Base-by-base conservation (phyloP, 2,329 filamentous ascomycete species). In the Cryphonectria parasitica region DNA sequence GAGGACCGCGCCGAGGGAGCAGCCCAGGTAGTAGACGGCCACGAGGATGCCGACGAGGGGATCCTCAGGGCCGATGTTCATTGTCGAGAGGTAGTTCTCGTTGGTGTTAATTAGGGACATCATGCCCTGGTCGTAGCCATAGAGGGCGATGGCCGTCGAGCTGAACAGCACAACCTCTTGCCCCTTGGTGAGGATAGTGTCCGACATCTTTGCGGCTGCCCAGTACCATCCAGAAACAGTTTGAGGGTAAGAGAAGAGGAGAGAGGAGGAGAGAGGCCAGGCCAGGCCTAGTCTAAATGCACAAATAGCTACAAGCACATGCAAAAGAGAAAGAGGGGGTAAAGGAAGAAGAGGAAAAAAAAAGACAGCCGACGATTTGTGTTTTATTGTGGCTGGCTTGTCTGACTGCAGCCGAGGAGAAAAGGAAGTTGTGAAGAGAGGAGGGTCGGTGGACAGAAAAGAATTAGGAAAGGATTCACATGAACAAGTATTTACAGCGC, bases 21-120 rank as follows among this genome's bases (percentile, higher is more conserved):
- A 90, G 17, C 88, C 88, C n/a, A 89, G 75, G 75, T 88, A 88
- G 77, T 89, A 89, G 5, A 83, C 84, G 10, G 86, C 87, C 25
- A 89, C 83, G 7, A 86, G 81, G 63, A 88, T 87, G 45, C 84
- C 85, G 2, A 71, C 71, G 19, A 72, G 68, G 6, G 68, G 54
- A 25, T 72, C 71, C 66, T 72, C 65, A 5, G 71, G 49, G 34
- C 71, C 71, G 28, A 90, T 87, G 64, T 82, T 82, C 87, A 90
- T 90, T 41, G 86, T 89, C 8, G 77, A 72, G 1, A 90, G 83
- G 74, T 90, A 90, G 73, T 77, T 78, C 31, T 73, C 73, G 64
- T 82, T 82, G 10, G 78, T 79, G 67, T 79, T 80, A 71, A 79
- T 75, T 25, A 79, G 63, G 31, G 77, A 78, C 78, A 79, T 80